phyloP scores from a whole-genome alignment of 2,329 filamentous ascomycete genomes.

The Sarocladium brachiariae region DNA sequence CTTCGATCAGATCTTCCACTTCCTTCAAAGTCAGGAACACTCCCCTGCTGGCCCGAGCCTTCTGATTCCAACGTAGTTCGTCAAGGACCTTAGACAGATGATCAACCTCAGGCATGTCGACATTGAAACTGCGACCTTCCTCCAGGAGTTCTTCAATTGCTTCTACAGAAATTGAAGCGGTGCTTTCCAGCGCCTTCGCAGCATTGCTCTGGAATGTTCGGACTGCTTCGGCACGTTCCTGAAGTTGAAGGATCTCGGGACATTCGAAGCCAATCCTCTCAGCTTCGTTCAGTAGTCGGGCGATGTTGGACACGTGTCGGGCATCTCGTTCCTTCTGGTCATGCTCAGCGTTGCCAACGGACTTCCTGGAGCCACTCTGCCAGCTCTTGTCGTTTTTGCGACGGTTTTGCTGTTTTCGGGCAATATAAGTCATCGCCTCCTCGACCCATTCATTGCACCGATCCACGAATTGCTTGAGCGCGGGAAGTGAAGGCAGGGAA shows the following conservation, averaged over 20 bases:
- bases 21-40: conserved; percentile 68
- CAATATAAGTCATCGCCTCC: conserved; percentile 91
- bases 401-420: conserved; percentile 93
- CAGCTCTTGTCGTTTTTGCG: conserved; percentile 89
- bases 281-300: conserved; percentile 74
- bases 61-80: conserved; percentile 82
- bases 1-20: conserved; percentile 69
- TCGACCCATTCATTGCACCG: conserved; percentile 97
- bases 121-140: conserved; percentile 79
- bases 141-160: conserved; percentile 91
- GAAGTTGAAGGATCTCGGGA: conserved; percentile 77
- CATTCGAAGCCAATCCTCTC: conserved; percentile 89
- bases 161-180: conserved; percentile 55
- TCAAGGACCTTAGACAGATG: conserved; percentile 72
- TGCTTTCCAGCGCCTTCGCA: conserved; percentile 60
- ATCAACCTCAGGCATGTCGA: conserved; percentile 85
- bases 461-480: conserved; percentile 84
- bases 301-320: conserved; percentile 83
- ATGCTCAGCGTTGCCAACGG: conserved; percentile 43
- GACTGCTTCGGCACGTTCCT: conserved; percentile 80
- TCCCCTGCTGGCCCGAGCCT: conserved; percentile 58
- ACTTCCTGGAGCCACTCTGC: conserved; percentile 67
- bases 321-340: conserved; percentile 81
- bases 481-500: conserved; percentile 73
- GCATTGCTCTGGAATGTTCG: conserved; percentile 77